These are phyloP conservation scores for Carex kokanica DNA, from an alignment of 176 grass and related monocot species.

Conservation along the genomic window DNA sequence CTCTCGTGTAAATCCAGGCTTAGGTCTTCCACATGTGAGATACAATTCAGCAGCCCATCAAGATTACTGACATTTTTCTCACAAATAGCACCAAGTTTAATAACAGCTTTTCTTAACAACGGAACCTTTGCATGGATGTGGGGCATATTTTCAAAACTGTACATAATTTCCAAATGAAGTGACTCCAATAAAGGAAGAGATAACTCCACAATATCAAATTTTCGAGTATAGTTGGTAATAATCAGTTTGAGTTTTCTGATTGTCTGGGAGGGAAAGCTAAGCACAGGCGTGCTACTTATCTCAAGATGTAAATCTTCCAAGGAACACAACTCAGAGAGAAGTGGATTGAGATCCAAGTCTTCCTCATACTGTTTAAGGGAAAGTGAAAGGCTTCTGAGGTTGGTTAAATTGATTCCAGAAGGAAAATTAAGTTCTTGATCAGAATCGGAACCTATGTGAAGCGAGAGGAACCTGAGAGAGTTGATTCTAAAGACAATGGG, in stretches of 20 bases:
- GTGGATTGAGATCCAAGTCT: neutral
- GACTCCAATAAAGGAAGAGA: neutral
- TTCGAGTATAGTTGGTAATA: no score
- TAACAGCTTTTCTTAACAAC: neutral
- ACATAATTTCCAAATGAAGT: neutral
- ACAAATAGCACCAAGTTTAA: neutral
- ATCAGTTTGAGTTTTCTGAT: neutral
- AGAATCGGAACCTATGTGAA: no score
- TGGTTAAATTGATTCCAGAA: neutral
- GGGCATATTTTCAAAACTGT: rapidly evolving
- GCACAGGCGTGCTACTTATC: neutral
- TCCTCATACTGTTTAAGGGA: neutral
- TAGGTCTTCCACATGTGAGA: neutral
- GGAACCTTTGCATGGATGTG: neutral
- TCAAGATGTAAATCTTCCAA: neutral
- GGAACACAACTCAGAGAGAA: neutral
- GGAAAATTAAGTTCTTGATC: neutral
- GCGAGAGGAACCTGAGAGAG: no score
- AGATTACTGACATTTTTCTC: neutral
- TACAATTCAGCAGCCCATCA: neutral
- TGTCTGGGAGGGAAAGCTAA: neutral
- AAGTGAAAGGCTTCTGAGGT: neutral
- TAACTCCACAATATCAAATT: neutral
- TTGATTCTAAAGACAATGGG: no score
- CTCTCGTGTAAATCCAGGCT: neutral